Conservation (phyloP, 148 eudicot species). For the Nepenthes gracilis region DNA sequence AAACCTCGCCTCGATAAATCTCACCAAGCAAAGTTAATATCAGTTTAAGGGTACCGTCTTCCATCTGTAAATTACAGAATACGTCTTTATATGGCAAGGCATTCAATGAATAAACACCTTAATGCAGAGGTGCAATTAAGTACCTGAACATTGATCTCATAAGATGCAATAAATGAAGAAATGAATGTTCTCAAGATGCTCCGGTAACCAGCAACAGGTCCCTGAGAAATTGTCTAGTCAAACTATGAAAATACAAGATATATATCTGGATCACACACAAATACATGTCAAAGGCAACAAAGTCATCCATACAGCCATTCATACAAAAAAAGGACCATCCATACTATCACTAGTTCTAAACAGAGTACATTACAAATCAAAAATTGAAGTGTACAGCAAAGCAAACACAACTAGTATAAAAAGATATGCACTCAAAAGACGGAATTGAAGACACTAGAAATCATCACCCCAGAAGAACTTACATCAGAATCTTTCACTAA, state of each 20-base stretch:
- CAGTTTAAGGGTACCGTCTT: conserved; percentile 55
- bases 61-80: conserved; percentile 41
- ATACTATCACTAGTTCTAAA: too few species aligned
- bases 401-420: neutral
- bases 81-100: too few species aligned
- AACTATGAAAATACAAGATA: too few species aligned
- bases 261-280: neutral
- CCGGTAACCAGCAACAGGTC: conserved; percentile 69
- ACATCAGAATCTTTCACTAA: conserved; percentile 76
- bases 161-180: conserved; percentile 91
- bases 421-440: neutral
- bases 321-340: too few species aligned
- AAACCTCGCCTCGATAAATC: conserved; percentile 89
- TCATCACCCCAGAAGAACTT: conserved; percentile 17
- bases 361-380: neutral
- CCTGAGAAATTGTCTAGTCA: conserved; percentile 23
- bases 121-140: conserved; percentile 3
- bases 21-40: conserved; percentile 68
- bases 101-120: neutral
- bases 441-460: neutral
- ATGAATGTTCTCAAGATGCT: conserved; percentile 87
- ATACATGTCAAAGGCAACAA: neutral
- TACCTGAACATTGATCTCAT: conserved; percentile 90
- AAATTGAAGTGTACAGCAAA: neutral
- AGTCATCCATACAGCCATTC: too few species aligned